Evolutionary conservation across 345 rosid genomes (phyloP).

Genomic region (Ceriops tagal): DNA sequence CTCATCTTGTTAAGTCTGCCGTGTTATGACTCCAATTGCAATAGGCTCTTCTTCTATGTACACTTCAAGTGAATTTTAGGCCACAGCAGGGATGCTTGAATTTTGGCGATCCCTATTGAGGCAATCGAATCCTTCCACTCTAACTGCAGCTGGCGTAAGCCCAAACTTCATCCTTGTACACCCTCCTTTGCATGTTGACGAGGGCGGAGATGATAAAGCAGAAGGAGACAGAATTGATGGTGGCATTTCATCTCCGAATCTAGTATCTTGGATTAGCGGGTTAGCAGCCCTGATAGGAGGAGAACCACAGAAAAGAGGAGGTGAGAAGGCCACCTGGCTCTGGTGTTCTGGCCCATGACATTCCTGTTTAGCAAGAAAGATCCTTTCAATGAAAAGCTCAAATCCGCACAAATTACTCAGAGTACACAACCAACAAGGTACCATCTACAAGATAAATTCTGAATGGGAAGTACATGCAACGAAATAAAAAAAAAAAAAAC

Average conservation of each 20-base stretch:
- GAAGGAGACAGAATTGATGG: constrained; percentile 54
- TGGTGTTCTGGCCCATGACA: constrained; percentile 50
- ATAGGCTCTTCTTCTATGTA: constrained; percentile 54
- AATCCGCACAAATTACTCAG: background rate
- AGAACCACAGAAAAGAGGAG: constrained; percentile 78
- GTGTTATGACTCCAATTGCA: constrained; percentile 27
- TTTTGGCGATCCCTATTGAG: constrained; percentile 88
- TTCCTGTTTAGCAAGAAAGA: constrained; percentile 41
- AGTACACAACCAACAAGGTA: too few relatives aligned
- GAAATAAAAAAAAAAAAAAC: background rate
- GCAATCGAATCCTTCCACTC: constrained; percentile 99
- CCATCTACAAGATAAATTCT: too few relatives aligned
- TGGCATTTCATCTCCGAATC: constrained; percentile 62
- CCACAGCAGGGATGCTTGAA: constrained; percentile 98
- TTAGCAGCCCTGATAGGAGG: constrained; percentile 86
- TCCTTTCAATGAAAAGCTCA: background rate
- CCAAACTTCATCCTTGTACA: constrained; percentile 75
- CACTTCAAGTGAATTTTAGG: constrained; percentile 63
- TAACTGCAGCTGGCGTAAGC: constrained; percentile 79
- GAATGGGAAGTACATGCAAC: too few relatives aligned
- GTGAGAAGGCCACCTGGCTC: constrained; percentile 46
- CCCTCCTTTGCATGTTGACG: constrained; percentile 65
- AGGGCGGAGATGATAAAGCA: constrained; percentile 46
- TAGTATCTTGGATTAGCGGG: constrained; percentile 78
- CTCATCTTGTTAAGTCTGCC: constrained; percentile 37